A percentile compares a stretch with the other conserved stretches of the same genome.
phyloP scores from a whole-genome alignment of 2,329 filamentous ascomycete genomes.

The Fusarium circinatum region DNA sequence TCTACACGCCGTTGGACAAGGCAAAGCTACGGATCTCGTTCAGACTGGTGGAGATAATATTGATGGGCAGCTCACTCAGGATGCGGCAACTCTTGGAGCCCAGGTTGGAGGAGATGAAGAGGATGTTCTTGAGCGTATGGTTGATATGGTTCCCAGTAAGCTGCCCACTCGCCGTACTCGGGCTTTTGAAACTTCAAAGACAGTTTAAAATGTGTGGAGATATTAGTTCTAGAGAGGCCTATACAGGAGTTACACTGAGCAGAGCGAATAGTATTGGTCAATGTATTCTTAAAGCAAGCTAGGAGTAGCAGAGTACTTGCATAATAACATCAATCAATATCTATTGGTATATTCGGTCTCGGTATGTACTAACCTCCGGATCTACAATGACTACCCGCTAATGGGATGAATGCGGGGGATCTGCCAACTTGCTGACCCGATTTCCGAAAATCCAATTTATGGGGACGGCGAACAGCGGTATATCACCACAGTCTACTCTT shows the following conservation, averaged over 20 bases:
- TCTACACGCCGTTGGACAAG: not conserved
- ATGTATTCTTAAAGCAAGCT: not conserved
- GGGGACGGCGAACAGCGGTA: not conserved
- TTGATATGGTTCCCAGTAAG: not conserved
- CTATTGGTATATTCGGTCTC: not conserved
- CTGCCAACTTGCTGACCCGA: not conserved
- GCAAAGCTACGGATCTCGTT: not conserved
- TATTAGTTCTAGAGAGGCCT: too few relatives aligned
- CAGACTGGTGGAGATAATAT: not conserved
- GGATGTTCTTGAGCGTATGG: not conserved
- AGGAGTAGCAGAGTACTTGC: not conserved
- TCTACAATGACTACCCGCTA: not conserved
- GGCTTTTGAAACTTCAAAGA: accelerated
- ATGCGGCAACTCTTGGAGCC: not conserved
- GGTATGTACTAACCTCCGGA: not conserved
- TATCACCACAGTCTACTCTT: not conserved
- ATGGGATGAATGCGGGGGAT: not conserved
- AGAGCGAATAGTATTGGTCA: accelerated
- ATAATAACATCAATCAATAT: too few relatives aligned
- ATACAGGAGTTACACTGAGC: too few relatives aligned
- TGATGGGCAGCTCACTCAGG: not conserved
- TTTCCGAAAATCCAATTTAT: not conserved
- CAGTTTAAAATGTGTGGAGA: not conserved
- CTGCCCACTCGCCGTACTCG: not conserved
- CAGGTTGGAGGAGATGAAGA: constrained; percentile 1